These are phyloP conservation scores for Penicillium paneum DNA, from an alignment of 2,329 filamentous ascomycete species.

Conservation along the genomic window DNA sequence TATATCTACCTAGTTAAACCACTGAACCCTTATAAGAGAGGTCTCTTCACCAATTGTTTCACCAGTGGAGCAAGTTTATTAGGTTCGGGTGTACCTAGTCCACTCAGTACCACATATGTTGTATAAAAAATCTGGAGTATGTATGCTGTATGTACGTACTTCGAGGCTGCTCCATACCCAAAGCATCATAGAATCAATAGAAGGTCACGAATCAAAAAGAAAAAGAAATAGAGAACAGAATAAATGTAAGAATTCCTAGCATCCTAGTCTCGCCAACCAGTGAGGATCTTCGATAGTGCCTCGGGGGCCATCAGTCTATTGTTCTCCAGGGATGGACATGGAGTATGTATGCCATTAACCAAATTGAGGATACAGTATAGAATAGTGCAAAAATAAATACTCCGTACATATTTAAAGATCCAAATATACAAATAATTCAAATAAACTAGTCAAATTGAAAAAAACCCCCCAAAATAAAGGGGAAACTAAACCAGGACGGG, in stretches of 20 bases:
- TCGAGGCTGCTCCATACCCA: no score
- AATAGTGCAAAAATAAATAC: background rate
- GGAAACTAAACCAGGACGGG: slow-evolving; percentile 10
- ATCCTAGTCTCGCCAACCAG: background rate
- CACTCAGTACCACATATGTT: background rate
- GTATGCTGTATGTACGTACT: background rate
- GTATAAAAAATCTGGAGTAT: background rate
- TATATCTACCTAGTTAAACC: background rate
- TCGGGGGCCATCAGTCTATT: background rate
- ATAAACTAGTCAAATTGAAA: background rate
- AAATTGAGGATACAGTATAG: background rate
- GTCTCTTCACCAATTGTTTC: slow-evolving; percentile 14
- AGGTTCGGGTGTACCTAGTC: slow-evolving; percentile 13
- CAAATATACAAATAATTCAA: background rate
- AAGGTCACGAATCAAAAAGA: background rate
- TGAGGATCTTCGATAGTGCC: background rate
- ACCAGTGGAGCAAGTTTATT: slow-evolving; percentile 18
- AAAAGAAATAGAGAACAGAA: background rate
- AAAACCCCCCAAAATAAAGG: background rate
- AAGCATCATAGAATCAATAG: background rate
- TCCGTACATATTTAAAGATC: background rate
- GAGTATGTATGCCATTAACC: background rate
- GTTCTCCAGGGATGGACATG: background rate
- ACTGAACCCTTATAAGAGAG: background rate
- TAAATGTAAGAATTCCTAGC: background rate